Conservation (phyloP, 305 asterid genomes). For the Rubia tinctorum region DNA sequence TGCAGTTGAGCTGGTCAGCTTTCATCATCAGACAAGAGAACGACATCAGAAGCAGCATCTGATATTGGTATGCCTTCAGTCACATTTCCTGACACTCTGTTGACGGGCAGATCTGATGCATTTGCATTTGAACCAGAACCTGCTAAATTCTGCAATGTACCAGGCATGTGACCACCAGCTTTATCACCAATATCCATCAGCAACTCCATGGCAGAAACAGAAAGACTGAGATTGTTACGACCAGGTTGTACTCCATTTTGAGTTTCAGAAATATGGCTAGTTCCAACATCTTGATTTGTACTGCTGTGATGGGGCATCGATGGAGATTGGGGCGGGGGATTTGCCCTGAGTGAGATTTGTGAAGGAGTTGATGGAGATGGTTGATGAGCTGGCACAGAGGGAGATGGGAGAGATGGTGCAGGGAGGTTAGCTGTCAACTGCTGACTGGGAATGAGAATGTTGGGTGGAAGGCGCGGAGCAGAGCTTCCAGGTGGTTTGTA, state of each 20-base stretch:
- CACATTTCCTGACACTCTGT: slow-evolving; percentile 13
- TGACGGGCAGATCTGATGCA: slow-evolving; percentile 16
- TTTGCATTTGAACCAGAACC: slow-evolving; percentile 19
- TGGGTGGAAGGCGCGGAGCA: slow-evolving; percentile 15
- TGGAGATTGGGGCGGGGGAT: slow-evolving; percentile 20
- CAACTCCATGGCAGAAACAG: slow-evolving; percentile 34
- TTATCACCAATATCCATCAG: slow-evolving; percentile 33
- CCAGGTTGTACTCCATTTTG: slow-evolving; percentile 16
- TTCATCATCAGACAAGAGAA: slow-evolving; percentile 43
- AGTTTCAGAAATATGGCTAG: slow-evolving; percentile 20
- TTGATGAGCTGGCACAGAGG: slow-evolving; percentile 19
- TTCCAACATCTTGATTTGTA: slow-evolving; percentile 19
- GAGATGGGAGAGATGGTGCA: slow-evolving; percentile 13
- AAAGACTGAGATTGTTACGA: slow-evolving; percentile 7
- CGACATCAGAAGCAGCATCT: slow-evolving; percentile 21
- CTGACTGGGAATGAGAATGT: slow-evolving; percentile 24
- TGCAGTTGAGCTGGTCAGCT: slow-evolving; percentile 20
- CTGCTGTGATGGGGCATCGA: slow-evolving; percentile 8
- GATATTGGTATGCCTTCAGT: slow-evolving; percentile 8
- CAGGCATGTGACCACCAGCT: slow-evolving; percentile 23
- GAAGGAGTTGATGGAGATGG: slow-evolving; percentile 21
- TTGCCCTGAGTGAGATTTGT: slow-evolving; percentile 15
- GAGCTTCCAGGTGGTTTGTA: slow-evolving; percentile 26
- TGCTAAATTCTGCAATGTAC: slow-evolving; percentile 25
- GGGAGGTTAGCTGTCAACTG: slow-evolving; percentile 13